A percentile compares a stretch with the other conserved stretches of the same genome.
These are phyloP conservation scores for Beta corolliflora DNA, from an alignment of 179 eudicot species.

Conservation along the genomic window DNA sequence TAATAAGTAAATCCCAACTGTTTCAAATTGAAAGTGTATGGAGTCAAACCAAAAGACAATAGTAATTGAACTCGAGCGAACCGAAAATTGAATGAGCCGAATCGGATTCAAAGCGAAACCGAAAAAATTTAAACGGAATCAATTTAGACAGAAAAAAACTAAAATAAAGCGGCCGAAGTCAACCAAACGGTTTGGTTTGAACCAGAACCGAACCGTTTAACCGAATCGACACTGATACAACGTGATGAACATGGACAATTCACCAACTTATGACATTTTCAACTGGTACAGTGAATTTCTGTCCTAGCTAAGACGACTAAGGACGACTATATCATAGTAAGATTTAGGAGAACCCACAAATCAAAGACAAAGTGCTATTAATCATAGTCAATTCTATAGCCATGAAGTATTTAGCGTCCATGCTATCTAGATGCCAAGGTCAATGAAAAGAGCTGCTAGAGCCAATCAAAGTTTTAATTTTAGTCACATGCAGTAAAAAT, in stretches of 20 bases:
- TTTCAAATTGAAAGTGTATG: too few relatives aligned
- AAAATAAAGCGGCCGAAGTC: too few relatives aligned
- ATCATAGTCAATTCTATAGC: not conserved
- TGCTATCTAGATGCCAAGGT: not conserved
- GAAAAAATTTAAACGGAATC: too few relatives aligned
- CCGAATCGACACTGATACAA: constrained; percentile 3
- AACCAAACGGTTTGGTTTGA: too few relatives aligned
- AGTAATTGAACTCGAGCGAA: too few relatives aligned
- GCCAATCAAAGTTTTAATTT: not conserved
- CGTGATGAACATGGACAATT: constrained; percentile 23
- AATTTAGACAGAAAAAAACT: too few relatives aligned
- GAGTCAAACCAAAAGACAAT: too few relatives aligned
- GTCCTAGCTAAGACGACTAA: not conserved
- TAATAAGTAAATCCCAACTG: too few relatives aligned
- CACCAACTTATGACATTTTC: not conserved
- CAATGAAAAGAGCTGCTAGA: not conserved
- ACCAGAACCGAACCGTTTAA: too few relatives aligned
- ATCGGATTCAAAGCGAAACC: too few relatives aligned
- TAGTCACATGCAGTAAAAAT: constrained; percentile 8
- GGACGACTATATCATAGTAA: not conserved
- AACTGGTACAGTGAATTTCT: not conserved
- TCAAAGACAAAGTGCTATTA: constrained; percentile 10
- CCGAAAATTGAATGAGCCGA: too few relatives aligned
- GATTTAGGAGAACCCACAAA: constrained; percentile 1
- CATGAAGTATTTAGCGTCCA: constrained; percentile 6